These are phyloP conservation scores for Aspergillus cavernicola DNA, from an alignment of 495 filamentous ascomycete genomes.

Conservation along the genomic window DNA sequence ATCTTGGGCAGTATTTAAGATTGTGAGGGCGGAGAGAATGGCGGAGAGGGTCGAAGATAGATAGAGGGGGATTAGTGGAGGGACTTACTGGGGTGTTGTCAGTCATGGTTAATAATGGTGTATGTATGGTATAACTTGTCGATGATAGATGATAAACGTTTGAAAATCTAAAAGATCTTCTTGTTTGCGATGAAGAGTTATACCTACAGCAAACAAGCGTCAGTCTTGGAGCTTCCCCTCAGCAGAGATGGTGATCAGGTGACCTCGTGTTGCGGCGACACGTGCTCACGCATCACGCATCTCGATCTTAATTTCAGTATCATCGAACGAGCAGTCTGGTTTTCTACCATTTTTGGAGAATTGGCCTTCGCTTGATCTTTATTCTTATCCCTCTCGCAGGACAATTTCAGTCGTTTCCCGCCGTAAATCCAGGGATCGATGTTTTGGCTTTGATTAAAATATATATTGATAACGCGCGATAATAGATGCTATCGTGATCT, in stretches of 20 bases:
- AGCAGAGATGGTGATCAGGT: conserved; percentile 25
- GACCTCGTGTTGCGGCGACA: conserved; percentile 34
- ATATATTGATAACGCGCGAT: conserved; percentile 12
- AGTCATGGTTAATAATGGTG: conserved; percentile 3
- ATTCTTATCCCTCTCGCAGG: neutral
- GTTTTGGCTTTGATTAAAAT: neutral
- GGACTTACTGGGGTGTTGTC: conserved; percentile 13
- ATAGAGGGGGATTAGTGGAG: neutral
- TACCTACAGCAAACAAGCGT: neutral
- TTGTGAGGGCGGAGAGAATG: conserved; percentile 8
- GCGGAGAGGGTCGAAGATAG: conserved; percentile 1
- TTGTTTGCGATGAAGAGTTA: neutral
- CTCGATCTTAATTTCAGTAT: neutral
- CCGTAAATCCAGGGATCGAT: neutral
- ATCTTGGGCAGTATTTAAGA: conserved; percentile 7
- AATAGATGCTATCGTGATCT: neutral
- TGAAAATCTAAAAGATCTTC: neutral
- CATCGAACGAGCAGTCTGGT: neutral
- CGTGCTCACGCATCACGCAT: conserved; percentile 15
- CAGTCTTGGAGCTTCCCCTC: too few species aligned
- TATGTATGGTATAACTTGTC: neutral
- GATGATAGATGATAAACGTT: too few species aligned
- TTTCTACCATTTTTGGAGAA: neutral
- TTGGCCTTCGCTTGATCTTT: neutral
- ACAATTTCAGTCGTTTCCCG: neutral